Evolutionary conservation across 2,329 filamentous ascomycete species (phyloP).

Genomic region (Akanthomyces muscarius): DNA sequence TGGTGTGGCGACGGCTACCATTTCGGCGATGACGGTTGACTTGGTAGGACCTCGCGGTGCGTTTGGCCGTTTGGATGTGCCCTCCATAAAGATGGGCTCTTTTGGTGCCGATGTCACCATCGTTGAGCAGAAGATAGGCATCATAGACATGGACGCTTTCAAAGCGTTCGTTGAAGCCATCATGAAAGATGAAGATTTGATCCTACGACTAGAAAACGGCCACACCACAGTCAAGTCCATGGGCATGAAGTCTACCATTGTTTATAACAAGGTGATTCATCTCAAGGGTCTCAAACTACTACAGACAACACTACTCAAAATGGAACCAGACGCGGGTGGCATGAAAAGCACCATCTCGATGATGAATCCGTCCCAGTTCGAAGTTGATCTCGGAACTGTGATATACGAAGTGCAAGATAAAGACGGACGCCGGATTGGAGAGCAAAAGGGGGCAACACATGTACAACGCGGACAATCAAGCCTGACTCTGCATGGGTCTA

Average conservation of each 20-base stretch:
- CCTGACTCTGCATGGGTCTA: background rate
- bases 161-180: conserved; percentile 7
- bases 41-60: conserved; percentile 8
- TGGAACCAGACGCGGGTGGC: background rate
- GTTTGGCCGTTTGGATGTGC: conserved; percentile 12
- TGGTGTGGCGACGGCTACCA: conserved; percentile 2
- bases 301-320: background rate
- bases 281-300: conserved; percentile 4
- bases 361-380: conserved; percentile 13
- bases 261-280: conserved; percentile 7
- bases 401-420: conserved; percentile 12
- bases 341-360: background rate
- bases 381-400: conserved; percentile 10
- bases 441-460: conserved; percentile 6
- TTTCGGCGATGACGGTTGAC: conserved; percentile 15
- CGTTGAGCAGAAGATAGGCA: conserved; percentile 1
- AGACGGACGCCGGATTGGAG: background rate
- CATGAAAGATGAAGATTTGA: conserved; percentile 2
- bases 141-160: conserved; percentile 12
- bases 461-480: background rate
- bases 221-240: conserved; percentile 8
- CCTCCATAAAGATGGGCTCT: conserved; percentile 15
- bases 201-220: conserved; percentile 10
- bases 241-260: conserved; percentile 13
- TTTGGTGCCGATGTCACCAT: conserved; percentile 10